phyloP scores from a whole-genome alignment of 768 basidiomycete species.

The Kwoniella newhampshirensis region DNA sequence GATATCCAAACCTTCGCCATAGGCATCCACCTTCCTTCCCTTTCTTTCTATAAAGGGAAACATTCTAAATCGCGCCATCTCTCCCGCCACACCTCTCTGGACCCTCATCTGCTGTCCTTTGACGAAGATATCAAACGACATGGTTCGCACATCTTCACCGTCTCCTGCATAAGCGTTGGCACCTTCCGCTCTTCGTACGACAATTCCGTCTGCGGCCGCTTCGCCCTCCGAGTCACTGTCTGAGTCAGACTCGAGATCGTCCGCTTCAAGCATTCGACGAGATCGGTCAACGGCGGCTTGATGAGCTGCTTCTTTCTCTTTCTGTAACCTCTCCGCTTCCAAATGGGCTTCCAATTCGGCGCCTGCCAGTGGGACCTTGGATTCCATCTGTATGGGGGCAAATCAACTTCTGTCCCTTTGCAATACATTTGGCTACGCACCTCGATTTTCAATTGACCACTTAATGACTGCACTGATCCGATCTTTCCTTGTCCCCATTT shows the following conservation, averaged over 20 bases:
- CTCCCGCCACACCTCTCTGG: slow-evolving; percentile 32
- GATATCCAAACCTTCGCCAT: slow-evolving; percentile 91
- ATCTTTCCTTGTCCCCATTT: slow-evolving; percentile 89
- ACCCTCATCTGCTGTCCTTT: slow-evolving; percentile 90
- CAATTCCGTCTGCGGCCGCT: slow-evolving; percentile 59
- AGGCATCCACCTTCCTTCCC: slow-evolving; percentile 80
- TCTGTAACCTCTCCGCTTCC: slow-evolving; percentile 69
- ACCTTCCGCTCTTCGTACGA: slow-evolving; percentile 13
- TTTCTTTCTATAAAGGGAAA: slow-evolving; percentile 95
- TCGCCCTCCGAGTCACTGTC: slow-evolving; percentile 63
- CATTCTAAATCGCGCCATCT: slow-evolving; percentile 74
- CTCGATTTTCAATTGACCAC: slow-evolving; percentile 66
- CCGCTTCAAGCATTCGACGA: slow-evolving; percentile 88
- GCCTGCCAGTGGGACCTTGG: slow-evolving; percentile 85
- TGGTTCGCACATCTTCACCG: slow-evolving; percentile 45
- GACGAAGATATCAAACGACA: slow-evolving; percentile 94
- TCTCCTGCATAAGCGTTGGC: slow-evolving; percentile 42
- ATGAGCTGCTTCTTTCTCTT: slow-evolving; percentile 81
- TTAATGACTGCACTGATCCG: slow-evolving; percentile 75
- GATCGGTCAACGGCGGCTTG: slow-evolving; percentile 79
- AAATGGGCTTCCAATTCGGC: slow-evolving; percentile 79
- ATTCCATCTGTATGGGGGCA: slow-evolving; percentile 64
- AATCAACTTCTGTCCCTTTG: neutral
- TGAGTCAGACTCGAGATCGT: slow-evolving; percentile 61
- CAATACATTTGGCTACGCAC: slow-evolving; percentile 54